Evolutionary conservation across 805 yeast genomes (phyloP).

Genomic region (Torulaspora indica): DNA sequence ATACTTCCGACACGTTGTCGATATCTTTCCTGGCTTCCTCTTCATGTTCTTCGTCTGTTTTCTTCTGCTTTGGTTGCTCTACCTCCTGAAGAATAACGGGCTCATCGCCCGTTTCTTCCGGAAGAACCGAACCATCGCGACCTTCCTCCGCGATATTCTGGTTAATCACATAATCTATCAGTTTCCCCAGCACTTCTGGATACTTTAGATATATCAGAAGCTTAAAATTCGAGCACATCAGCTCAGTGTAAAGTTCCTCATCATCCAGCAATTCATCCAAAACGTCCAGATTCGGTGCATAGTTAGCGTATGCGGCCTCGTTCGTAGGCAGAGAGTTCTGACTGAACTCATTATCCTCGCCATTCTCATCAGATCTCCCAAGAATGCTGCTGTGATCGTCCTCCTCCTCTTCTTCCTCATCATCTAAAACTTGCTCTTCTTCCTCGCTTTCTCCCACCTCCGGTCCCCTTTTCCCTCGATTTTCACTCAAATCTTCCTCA

Average conservation of each 20-base stretch:
- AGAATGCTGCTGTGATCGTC: conserved; percentile 18
- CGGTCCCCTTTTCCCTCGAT: conserved; percentile 19
- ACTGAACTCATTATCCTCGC: conserved; percentile 28
- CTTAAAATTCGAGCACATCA: conserved; percentile 66
- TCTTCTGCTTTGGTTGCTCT: conserved; percentile 12
- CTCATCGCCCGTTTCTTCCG: conserved; percentile 14
- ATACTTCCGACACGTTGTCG: conserved; percentile 26
- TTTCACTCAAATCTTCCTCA: conserved; percentile 18
- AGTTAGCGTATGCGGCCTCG: conserved; percentile 35
- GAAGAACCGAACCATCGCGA: conserved; percentile 16
- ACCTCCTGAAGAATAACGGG: conserved; percentile 13
- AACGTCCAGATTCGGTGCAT: conserved; percentile 40
- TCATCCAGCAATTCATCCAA: conserved; percentile 66
- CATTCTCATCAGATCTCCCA: conserved; percentile 27
- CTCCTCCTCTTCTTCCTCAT: conserved; percentile 18
- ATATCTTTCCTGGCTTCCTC: conserved; percentile 23
- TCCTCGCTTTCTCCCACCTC: neutral
- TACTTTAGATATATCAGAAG: conserved; percentile 75
- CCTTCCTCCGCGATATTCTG: conserved; percentile 35
- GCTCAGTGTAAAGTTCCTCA: conserved; percentile 67
- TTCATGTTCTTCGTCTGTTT: conserved; percentile 9
- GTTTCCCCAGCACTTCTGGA: conserved; percentile 63
- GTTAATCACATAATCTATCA: conserved; percentile 60
- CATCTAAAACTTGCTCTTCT: conserved; percentile 34
- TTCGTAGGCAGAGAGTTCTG: conserved; percentile 32